phyloP scores from a whole-genome alignment of 306 rosid genomes.

The Echinosophora koreensis region DNA sequence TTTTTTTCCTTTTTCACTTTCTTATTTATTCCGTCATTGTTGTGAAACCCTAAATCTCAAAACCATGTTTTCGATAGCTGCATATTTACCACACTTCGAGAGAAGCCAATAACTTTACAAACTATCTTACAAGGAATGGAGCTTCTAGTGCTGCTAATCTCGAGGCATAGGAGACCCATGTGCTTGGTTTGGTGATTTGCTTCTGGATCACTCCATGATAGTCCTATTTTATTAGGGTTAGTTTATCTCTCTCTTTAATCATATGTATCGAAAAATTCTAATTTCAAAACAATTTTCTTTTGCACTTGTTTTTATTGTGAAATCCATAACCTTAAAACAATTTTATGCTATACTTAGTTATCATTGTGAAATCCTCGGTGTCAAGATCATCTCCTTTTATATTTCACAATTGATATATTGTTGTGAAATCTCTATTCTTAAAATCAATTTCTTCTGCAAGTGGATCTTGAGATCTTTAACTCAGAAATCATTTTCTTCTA shows the following conservation, averaged over 20 bases:
- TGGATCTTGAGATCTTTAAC: neutral
- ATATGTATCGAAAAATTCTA: too few relatives aligned
- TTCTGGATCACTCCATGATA: too few relatives aligned
- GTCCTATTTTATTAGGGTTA: too few relatives aligned
- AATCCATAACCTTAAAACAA: neutral
- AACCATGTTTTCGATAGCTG: too few relatives aligned
- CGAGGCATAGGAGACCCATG: too few relatives aligned
- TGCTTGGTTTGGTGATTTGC: too few relatives aligned
- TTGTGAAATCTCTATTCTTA: neutral
- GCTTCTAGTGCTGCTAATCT: too few relatives aligned
- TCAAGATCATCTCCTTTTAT: neutral
- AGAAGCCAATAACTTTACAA: too few relatives aligned
- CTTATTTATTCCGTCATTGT: neutral
- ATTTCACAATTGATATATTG: neutral
- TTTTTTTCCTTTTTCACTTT: neutral
- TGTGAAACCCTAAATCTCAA: neutral
- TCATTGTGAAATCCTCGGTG: neutral
- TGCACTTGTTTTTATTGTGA: neutral
- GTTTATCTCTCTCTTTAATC: too few relatives aligned
- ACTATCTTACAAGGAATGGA: too few relatives aligned
- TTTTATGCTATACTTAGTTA: neutral
- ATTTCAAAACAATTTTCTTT: neutral
- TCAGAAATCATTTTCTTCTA: neutral
- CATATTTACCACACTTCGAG: too few relatives aligned
- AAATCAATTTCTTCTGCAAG: neutral